phyloP scores from a whole-genome alignment of 2,329 filamentous ascomycete genomes.

The Delphinella strobiligena region DNA sequence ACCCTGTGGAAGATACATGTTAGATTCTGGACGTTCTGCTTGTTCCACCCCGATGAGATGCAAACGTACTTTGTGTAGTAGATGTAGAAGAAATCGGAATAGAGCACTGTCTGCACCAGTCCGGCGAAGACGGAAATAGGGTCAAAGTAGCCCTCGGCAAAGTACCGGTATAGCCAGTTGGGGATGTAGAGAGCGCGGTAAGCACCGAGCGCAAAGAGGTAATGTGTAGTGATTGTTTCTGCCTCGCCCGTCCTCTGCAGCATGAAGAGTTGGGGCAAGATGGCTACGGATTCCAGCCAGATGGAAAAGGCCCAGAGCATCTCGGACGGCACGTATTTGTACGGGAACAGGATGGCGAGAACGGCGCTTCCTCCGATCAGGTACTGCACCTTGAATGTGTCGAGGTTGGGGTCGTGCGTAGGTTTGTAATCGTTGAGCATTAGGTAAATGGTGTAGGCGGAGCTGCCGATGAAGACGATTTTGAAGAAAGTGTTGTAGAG shows the following conservation, averaged over 20 bases:
- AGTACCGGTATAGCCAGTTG: conserved; percentile 93
- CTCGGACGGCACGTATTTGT: conserved; percentile 67
- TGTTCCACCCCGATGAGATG: background rate
- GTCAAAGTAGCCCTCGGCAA: conserved; percentile 68
- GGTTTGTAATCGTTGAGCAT: conserved; percentile 98
- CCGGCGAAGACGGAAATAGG: conserved; percentile 82
- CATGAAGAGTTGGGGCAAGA: conserved; percentile 96
- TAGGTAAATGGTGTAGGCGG: conserved; percentile 90
- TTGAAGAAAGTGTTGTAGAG: conserved; percentile 94
- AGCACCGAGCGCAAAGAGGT: conserved; percentile 81
- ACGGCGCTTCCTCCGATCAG: conserved; percentile 69
- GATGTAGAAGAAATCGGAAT: conserved; percentile 99
- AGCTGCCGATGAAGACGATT: conserved; percentile 80
- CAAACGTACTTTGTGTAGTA: conserved; percentile 80
- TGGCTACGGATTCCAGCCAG: conserved; percentile 94
- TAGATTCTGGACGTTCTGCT: conserved; percentile 7
- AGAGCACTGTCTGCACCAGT: conserved; percentile 83
- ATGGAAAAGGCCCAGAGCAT: conserved; percentile 97
- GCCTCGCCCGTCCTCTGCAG: conserved; percentile 94
- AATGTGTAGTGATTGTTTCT: conserved; percentile 98
- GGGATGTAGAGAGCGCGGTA: conserved; percentile 95
- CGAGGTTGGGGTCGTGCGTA: conserved; percentile 90
- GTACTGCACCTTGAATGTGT: conserved; percentile 96
- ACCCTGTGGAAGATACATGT: conserved; percentile 24
- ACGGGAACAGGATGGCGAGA: conserved; percentile 72